These are phyloP conservation scores for Microcyclosporella mali DNA, from an alignment of 2,329 filamentous ascomycete genomes.

Conservation along the genomic window DNA sequence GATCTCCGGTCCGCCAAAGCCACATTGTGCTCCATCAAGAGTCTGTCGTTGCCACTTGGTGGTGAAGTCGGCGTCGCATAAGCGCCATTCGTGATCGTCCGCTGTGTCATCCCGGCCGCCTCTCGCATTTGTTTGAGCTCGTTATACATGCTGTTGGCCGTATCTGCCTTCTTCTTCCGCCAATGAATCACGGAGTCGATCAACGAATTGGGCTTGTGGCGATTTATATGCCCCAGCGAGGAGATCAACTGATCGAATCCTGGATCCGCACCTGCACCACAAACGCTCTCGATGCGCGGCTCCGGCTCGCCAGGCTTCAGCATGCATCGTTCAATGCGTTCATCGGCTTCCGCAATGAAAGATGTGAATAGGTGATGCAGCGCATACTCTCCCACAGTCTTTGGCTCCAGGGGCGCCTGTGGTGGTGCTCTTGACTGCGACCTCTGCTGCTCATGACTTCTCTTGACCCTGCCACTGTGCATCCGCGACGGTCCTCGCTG, in stretches of 20 bases:
- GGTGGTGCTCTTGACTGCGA: conserved; percentile 52
- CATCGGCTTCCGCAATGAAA: conserved; percentile 94
- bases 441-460: conserved; percentile 68
- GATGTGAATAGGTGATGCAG: conserved; percentile 94
- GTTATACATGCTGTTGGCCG: conserved; percentile 47
- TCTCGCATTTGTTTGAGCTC: conserved; percentile 27
- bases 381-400: conserved; percentile 96
- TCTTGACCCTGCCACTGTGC: conserved; percentile 56
- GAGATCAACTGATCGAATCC: conserved; percentile 91
- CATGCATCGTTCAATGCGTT: conserved; percentile 86
- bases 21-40: conserved; percentile 27
- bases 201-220: conserved; percentile 85
- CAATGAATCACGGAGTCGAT: conserved; percentile 98
- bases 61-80: conserved; percentile 16
- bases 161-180: conserved; percentile 92
- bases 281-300: conserved; percentile 79
- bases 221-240: conserved; percentile 88
- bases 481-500: conserved; percentile 39
- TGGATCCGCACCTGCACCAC: conserved; percentile 79
- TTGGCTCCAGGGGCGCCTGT: conserved; percentile 58
- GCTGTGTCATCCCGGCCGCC: conserved; percentile 18
- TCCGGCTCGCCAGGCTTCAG: conserved; percentile 72
- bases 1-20: conserved; percentile 65
- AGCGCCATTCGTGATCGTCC: conserved; percentile 14
- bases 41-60: conserved; percentile 23